Conservation (phyloP, 768 basidiomycete genomes). For the Boletus pseudopeckii region DNA sequence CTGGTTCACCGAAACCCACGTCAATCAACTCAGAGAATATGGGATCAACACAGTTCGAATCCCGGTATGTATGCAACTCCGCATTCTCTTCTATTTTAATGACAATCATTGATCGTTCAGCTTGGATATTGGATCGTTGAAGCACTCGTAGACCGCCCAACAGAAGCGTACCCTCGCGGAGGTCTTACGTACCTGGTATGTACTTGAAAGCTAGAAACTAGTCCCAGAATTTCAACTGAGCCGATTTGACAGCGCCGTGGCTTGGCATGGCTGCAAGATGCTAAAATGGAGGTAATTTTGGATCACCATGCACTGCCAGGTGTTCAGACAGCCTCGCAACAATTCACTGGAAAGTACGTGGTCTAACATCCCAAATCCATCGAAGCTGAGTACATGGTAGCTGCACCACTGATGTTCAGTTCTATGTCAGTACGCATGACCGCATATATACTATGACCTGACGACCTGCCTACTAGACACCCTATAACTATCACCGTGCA, state of each 20-base stretch:
- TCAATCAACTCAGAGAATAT: constrained; percentile 45
- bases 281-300: constrained; percentile 65
- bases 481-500: constrained; percentile 71
- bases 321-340: constrained; percentile 55
- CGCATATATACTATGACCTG: background rate
- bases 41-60: constrained; percentile 77
- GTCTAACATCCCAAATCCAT: background rate
- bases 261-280: constrained; percentile 52
- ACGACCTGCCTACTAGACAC: constrained; percentile 38
- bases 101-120: constrained; percentile 32
- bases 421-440: constrained; percentile 53
- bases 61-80: constrained; percentile 47
- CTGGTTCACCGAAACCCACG: constrained; percentile 69
- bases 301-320: constrained; percentile 73
- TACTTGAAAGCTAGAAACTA: background rate
- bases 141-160: constrained; percentile 55
- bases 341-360: constrained; percentile 65
- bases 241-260: constrained; percentile 51
- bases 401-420: constrained; percentile 65
- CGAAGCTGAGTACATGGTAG: constrained; percentile 32
- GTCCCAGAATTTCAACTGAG: background rate
- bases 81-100: background rate
- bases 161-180: constrained; percentile 66
- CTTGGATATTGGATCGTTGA: constrained; percentile 85
- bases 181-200: constrained; percentile 63